Evolutionary conservation across 192 early-diverging fungal species (phyloP), one percentile per base, ranked within the genome.

Genomic region (Coemansia sp.): DNA sequence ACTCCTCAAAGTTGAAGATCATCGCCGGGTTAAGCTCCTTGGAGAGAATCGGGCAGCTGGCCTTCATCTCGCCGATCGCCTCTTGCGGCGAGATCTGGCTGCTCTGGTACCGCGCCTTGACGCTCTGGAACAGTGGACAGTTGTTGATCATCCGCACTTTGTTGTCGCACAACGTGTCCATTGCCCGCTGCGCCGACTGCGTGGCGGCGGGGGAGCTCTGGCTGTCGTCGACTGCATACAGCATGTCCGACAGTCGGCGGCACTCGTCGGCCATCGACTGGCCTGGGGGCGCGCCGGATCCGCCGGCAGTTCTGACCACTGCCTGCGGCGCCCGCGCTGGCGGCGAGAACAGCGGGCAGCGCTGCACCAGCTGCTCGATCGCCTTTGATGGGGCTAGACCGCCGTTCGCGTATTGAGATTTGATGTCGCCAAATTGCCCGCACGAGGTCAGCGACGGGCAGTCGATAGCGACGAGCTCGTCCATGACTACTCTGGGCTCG

Each of bases 21-120:
- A 76, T 76, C 8, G 58, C 66, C 3, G 73, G 73, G 46, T 76
- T 76, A 35, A 76, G 66, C 73, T 76, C 73, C 55, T 64, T 76
- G 34, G 73, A 76, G 26, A 76, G 61, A 34, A 76, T 76, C 28
- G 73, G 73, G 38, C 73, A 76, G 55, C 62, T 75, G 34, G 42
- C 58, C 36, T 75, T 75, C 73, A 75, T 75, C 48, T 75, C 65
- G 31, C 30, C 66, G 21, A 75, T 40, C 8, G 62, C 73, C 53
- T 50, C 35, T 28, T 48, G 49, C 10, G 73, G 66, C 8, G 73
- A 57, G 9, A 68, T 62, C 50, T 46, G 27, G 20, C 54, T 49
- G 32, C 58, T 43, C 50, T 58, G 32, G 66, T 69, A 75, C 35
- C 64, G 40, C 35, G 65, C 50, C 51, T 57, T 68, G 58, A 75